Evolutionary conservation across 2,329 filamentous ascomycete species (phyloP), one percentile per base, ranked within the genome.

Genomic region (Fusarium sarcochroum): DNA sequence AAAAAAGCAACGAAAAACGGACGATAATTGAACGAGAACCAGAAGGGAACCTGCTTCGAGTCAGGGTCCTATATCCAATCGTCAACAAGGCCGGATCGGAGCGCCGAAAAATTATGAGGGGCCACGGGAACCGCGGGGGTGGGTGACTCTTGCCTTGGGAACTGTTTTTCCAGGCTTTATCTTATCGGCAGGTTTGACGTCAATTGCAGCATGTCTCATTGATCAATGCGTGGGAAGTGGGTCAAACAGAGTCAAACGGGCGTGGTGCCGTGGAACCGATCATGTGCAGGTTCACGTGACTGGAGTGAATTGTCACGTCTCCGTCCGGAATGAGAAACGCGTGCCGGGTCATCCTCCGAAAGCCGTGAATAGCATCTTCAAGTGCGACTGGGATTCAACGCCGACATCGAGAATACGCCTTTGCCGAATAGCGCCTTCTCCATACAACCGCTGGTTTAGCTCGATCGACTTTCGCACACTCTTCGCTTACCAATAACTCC

Each of bases 91-190:
- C 60, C 66, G 71, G 63, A 68, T 73, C 62, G 70, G 68, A 73
- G 60, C 60, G 58, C 68, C 70, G 69, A 70, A 61, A 73, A 73
- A 56, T 59, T 56, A 41, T 38, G 68, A 72, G 70, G 66, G 69
- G 63, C 60, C 42, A 62, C 66, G 59, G 61, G 58, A 63, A 66
- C 49, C 50, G 58, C 63, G 63, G 62, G 63, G 63, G 45, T 49
- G 35, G 30, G 27, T 15, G 14, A 40, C 27, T 34, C 44, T 48
- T 37, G 14, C 27, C 53, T 41, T 25, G 38, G 32, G 40, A 45
- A 62, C 54, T 47, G 46, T 47, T 49, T 56, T 46, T 14, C 27
- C 41, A 40, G 30, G 45, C 40, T 55, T 64, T 70, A 70, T 70
- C 67, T 70, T 70, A 70, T 70, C 67, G 41, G 18, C 23, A 17